Evolutionary conservation across 441 rosid genomes (phyloP), one percentile per base, ranked within the genome.

Genomic region (Gossypium gossypioides): DNA sequence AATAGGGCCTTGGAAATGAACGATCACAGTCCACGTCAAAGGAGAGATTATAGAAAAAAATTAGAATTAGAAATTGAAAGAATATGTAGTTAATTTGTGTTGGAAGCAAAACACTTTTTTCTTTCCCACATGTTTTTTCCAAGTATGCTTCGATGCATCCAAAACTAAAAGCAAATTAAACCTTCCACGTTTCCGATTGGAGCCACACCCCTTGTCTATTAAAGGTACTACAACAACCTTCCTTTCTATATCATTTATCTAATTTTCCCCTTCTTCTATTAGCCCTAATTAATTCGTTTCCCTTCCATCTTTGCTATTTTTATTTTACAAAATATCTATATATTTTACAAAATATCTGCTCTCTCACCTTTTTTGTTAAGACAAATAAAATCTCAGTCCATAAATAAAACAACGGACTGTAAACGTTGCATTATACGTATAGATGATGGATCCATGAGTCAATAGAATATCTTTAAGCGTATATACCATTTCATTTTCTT

Each of bases 131-230:
- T 81, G 82, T 71, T 69, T 46, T n/a, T 7, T 8, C n/a, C 44
- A 77, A 22, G 73, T n/a, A 57, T 68, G 56, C 40, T 64, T 68
- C 34, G 72, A 76, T 70, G 72, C 58, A 70, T 75, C 79, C 80
- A 80, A 72, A 80, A 74, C 54, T 34, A 66, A 60, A 54, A 76
- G 86, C 32, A 73, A 75, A 79, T 44, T 69, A 68, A 69, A 16
- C 56, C 74, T 59, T 68, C 54, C 81, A 76, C 72, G 57, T 57
- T 70, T 54, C 62, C 37, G 2, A 73, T 71, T 65, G 78, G 62
- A 71, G 71, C 80, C 80, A 84, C 86, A 79, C 81, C 65, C 70
- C 85, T 57, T 84, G 88, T 84, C 89, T 78, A 72, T 78, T 76
- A 84, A 84, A 84, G 81, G 25, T 50, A 72, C 81, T 73, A 84